These are phyloP conservation scores for Pseudogymnoascus sp. DNA, from an alignment of 2,329 filamentous ascomycete genomes.

Conservation along the genomic window DNA sequence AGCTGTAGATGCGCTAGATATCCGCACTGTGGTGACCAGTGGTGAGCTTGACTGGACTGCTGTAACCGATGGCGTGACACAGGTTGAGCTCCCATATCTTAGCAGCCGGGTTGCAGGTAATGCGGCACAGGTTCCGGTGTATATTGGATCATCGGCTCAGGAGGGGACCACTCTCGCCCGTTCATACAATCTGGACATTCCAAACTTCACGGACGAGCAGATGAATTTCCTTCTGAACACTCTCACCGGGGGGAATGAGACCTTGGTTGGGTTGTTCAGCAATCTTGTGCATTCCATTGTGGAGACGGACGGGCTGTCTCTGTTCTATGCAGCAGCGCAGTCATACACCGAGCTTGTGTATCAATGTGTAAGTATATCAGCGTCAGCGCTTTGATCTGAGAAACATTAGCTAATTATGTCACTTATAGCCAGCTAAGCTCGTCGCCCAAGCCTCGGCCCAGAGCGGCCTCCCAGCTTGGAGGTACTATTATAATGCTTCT, in stretches of 20 bases:
- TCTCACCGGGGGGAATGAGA: not conserved
- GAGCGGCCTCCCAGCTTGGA: not conserved
- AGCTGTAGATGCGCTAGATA: not conserved
- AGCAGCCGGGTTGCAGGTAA: not conserved
- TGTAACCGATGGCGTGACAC: not conserved
- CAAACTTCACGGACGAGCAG: not conserved
- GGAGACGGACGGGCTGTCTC: not conserved
- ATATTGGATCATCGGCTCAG: not conserved
- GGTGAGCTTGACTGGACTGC: not conserved
- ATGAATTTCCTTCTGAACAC: not conserved
- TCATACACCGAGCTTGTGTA: not conserved
- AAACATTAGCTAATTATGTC: not conserved
- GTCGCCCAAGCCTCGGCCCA: not conserved
- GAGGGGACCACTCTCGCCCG: not conserved
- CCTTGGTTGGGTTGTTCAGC: not conserved
- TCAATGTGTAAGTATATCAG: not conserved
- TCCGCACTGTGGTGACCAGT: not conserved
- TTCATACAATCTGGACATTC: not conserved
- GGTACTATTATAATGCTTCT: not conserved
- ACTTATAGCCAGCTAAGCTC: not conserved
- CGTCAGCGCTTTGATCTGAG: not conserved
- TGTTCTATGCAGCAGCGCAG: constrained; percentile 1
- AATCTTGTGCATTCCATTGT: not conserved
- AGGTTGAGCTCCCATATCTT: not conserved
- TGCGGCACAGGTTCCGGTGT: not conserved